phyloP scores from a whole-genome alignment of 108 stramenopile species.

The Cyclotella kingstonii region DNA sequence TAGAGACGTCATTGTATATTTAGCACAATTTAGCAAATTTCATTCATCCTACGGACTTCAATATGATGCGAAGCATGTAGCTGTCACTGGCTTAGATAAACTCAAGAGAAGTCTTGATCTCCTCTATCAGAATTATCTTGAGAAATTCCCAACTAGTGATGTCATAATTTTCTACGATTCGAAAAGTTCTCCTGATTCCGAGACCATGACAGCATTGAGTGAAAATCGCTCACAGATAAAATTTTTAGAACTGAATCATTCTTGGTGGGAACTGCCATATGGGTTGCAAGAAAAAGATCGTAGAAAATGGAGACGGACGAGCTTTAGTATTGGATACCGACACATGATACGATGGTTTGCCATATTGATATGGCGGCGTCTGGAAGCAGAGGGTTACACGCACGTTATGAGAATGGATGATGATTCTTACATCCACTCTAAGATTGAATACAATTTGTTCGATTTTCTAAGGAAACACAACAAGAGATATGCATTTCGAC shows the following conservation, averaged over 20 bases:
- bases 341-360: conserved; percentile 83
- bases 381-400: conserved; percentile 48
- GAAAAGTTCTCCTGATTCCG: not conserved
- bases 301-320: conserved; percentile 15
- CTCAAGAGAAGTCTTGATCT: conserved; percentile 44
- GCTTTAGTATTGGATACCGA: conserved; percentile 45
- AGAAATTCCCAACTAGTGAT: conserved; percentile 12
- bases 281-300: conserved; percentile 3
- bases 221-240: conserved; percentile 8
- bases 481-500: conserved; percentile 68
- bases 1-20: conserved; percentile 25
- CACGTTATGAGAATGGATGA: conserved; percentile 83
- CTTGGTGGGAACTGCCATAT: conserved; percentile 17
- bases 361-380: conserved; percentile 64
- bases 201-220: not conserved
- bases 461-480: conserved; percentile 54
- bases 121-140: conserved; percentile 55
- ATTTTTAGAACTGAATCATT: conserved; percentile 8
- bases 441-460: conserved; percentile 69
- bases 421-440: conserved; percentile 70
- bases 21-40: conserved; percentile 21
- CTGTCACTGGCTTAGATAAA: conserved; percentile 14
- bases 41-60: conserved; percentile 30
- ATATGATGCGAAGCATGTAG: not conserved
- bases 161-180: conserved; percentile 32